Conservation (phyloP, 352 stramenopile species). For the Discostella stelligera region DNA sequence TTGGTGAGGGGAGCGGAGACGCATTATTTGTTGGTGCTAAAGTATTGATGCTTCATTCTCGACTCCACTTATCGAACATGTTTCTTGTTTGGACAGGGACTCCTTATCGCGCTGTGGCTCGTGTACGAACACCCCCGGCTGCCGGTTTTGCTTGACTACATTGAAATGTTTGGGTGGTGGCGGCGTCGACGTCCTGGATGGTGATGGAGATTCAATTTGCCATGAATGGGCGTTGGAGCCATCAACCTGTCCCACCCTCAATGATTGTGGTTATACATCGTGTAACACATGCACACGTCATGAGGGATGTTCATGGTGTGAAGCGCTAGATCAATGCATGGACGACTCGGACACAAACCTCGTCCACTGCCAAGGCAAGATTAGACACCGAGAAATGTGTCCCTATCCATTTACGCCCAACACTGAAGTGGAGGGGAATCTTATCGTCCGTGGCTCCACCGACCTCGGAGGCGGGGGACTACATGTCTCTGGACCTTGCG, state of each 20-base stretch:
- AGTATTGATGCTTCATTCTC: not conserved
- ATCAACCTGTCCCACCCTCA: constrained; percentile 22
- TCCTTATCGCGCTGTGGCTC: constrained; percentile 35
- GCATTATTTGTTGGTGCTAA: not conserved
- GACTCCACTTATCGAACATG: not conserved
- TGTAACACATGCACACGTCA: constrained; percentile 28
- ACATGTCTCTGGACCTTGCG: constrained; percentile 39
- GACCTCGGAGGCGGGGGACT: constrained; percentile 26
- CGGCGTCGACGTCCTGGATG: not conserved
- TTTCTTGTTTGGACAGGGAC: constrained; percentile 17
- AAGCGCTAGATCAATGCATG: constrained; percentile 31
- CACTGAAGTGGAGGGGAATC: constrained; percentile 31
- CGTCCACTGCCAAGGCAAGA: constrained; percentile 38
- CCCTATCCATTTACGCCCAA: constrained; percentile 32
- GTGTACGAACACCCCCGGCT: constrained; percentile 22
- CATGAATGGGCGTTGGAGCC: constrained; percentile 34
- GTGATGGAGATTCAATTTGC: constrained; percentile 12
- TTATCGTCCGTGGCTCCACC: constrained; percentile 30
- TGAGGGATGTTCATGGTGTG: constrained; percentile 36
- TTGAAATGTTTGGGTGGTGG: constrained; percentile 23
- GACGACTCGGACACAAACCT: constrained; percentile 22
- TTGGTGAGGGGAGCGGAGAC: not conserved
- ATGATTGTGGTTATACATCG: constrained; percentile 30
- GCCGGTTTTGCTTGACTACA: constrained; percentile 29
- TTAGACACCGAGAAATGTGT: constrained; percentile 13